A percentile compares a stretch with the other conserved stretches of the same genome.
Conservation (phyloP, 805 yeast species). For the Huiozyma sinensis region DNA sequence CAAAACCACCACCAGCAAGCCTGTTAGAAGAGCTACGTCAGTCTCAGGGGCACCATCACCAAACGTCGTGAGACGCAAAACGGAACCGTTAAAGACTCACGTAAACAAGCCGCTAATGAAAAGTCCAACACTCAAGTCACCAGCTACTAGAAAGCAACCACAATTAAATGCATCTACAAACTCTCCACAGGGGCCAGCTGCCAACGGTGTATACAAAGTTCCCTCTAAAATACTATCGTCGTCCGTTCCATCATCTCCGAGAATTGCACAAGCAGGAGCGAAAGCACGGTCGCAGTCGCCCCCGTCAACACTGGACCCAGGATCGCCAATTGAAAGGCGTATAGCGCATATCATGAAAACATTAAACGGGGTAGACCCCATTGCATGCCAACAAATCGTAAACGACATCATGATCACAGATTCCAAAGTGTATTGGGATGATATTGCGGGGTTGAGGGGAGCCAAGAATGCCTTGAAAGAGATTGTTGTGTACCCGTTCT, state of each 20-base stretch:
- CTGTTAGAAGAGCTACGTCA: neutral
- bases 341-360: conserved; percentile 16
- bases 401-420: conserved; percentile 86
- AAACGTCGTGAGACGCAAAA: no score
- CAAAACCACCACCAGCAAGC: neutral
- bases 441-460: conserved; percentile 81
- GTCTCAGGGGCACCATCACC: no score
- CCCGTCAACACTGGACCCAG: no score
- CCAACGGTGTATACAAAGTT: no score
- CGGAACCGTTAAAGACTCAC: no score
- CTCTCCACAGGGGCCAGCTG: no score
- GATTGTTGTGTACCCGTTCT: conserved; percentile 91
- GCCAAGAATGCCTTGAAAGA: conserved; percentile 88
- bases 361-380: conserved; percentile 59
- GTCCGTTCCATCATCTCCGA: no score
- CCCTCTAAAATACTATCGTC: no score
- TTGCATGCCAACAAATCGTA: conserved; percentile 73
- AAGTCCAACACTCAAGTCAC: neutral
- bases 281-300: no score
- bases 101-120: neutral
- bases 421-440: conserved; percentile 93
- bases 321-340: neutral
- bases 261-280: no score
- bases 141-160: neutral
- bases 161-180: no score